A percentile compares a stretch with the other conserved stretches of the same genome.
phyloP scores from a whole-genome alignment of 208 protist species.

The Leishmania braziliensis region DNA sequence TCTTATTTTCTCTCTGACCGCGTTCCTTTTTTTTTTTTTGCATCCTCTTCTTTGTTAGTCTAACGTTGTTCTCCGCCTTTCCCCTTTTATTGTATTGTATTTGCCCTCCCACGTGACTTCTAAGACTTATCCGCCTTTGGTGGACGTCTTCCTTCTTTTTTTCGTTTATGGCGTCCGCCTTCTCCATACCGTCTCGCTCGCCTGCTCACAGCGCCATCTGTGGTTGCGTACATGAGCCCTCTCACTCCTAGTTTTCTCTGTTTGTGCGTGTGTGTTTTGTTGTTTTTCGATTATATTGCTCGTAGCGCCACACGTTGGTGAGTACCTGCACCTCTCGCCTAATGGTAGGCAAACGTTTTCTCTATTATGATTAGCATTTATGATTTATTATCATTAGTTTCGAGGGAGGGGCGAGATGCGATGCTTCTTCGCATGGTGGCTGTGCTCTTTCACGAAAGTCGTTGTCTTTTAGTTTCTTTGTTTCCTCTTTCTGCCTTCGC shows the following conservation, averaged over 20 bases:
- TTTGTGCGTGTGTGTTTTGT: background rate
- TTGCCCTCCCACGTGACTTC: too few species aligned
- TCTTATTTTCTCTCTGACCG: background rate
- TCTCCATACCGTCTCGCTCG: too few species aligned
- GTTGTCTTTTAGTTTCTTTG: background rate
- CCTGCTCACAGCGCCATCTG: too few species aligned
- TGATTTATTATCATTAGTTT: too few species aligned
- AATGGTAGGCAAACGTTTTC: background rate
- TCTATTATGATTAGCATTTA: background rate
- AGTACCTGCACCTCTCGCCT: background rate
- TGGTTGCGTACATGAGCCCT: too few species aligned
- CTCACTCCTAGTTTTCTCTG: too few species aligned
- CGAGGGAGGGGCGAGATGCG: too few species aligned
- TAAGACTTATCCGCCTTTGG: background rate
- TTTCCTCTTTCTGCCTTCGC: background rate
- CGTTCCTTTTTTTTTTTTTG: background rate
- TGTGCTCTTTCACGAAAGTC: too few species aligned
- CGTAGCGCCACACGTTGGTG: constrained; percentile 2
- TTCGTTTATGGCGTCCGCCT: background rate
- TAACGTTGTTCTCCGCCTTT: background rate
- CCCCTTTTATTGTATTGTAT: too few species aligned
- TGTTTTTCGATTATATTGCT: background rate
- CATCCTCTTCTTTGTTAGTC: background rate
- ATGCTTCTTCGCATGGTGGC: too few species aligned
- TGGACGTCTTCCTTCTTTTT: background rate